Base-by-base conservation (phyloP, 768 basidiomycete species). In the Hypsizygus marmoreus region DNA sequence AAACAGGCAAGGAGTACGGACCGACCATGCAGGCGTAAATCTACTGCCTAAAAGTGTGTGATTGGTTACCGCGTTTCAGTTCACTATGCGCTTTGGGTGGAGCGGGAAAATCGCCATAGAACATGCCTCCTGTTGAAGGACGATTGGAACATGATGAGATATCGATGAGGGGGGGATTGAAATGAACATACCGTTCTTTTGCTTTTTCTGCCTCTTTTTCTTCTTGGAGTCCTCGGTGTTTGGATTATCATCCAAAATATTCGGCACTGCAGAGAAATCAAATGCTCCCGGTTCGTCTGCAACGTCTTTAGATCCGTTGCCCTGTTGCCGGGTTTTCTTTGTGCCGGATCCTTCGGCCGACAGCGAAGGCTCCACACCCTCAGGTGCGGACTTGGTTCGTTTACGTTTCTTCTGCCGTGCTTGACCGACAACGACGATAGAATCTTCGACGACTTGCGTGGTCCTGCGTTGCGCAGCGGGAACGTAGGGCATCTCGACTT, bases 401-500 rank as follows among this genome's bases (percentile, higher is more conserved):
- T 88, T 88, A 30, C 80, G 74, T 60, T 87, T 87, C 69, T 82
- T 82, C 60, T 76, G 72, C 41, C 75, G 70, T 14, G 70, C 60
- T 58, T 85, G 82, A 6, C 88, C 88, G 13, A 90, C 86, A 11
- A 86, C 75, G 5, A 91, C 79, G 41, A 92, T 83, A 1, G 79
- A 71, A 57, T 88, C 89, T 34, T 84, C 80, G 24, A 68, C 67
- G 23, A 57, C 32, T 28, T 56, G 52, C 34, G 62, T 60, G 16
- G 52, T 61, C 2, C 59, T 63, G 14, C 91, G 80, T 56, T 82
- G 75, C 0, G 79, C 65, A 1, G 81, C 75, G 36, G 91, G 91
- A 7, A 95, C 74, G 52, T 84, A 95, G 1, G 91, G 82, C 6
- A 93, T 79, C 64, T 91, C 90, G 26, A 81, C 75, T 42, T 82